These are phyloP conservation scores for Botrytis aclada DNA, from an alignment of 2,329 filamentous ascomycete genomes.

Conservation along the genomic window DNA sequence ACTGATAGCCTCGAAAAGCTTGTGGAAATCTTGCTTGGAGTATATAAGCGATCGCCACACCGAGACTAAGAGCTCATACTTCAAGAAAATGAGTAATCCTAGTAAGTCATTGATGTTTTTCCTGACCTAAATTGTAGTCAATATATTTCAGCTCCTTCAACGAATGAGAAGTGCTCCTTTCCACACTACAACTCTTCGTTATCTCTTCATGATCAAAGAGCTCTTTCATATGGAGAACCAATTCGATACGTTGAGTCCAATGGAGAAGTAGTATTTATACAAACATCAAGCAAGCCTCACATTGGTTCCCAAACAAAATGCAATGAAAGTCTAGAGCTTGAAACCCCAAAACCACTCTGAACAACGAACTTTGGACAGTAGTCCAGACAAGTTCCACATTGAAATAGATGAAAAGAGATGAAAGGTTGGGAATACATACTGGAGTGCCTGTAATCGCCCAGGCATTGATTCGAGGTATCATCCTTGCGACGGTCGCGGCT, in stretches of 20 bases:
- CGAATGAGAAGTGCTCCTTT: background rate
- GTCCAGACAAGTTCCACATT: background rate
- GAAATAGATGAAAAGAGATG: background rate
- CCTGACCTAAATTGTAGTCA: conserved; percentile 36
- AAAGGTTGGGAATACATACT: conserved; percentile 45
- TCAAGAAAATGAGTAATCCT: conserved; percentile 77
- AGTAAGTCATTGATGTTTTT: conserved; percentile 75
- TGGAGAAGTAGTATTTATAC: background rate
- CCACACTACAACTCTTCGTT: background rate
- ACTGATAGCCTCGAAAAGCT: conserved; percentile 68
- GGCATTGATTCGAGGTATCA: conserved; percentile 79
- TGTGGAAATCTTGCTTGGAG: conserved; percentile 59
- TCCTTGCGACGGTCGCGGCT: conserved; percentile 73
- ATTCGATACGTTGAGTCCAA: background rate
- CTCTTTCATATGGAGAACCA: too few species aligned
- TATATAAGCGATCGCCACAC: conserved; percentile 67
- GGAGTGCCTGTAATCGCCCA: conserved; percentile 95
- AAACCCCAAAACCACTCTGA: background rate
- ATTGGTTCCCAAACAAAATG: background rate
- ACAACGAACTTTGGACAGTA: background rate
- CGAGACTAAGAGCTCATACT: conserved; percentile 71
- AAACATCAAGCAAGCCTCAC: background rate
- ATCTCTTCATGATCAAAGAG: background rate
- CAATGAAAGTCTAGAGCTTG: background rate
- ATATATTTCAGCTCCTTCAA: background rate